phyloP scores from a whole-genome alignment of 768 basidiomycete species.

The Mycena rebaudengoi region DNA sequence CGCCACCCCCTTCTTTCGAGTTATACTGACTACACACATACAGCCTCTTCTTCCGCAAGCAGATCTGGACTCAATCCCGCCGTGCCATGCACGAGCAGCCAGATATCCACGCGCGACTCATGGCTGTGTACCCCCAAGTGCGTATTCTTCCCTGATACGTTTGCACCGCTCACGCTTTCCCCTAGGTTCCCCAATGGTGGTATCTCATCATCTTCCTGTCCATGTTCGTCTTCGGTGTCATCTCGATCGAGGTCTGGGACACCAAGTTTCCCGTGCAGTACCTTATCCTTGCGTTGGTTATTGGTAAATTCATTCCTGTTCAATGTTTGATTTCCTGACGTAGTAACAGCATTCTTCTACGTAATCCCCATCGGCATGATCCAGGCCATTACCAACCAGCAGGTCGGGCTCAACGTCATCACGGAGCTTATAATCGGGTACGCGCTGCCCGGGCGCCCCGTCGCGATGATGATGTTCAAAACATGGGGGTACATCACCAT shows the following conservation, averaged over 20 bases:
- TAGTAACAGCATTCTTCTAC: conserved; percentile 48
- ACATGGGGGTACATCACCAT: conserved; percentile 60
- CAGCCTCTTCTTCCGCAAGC: conserved; percentile 53
- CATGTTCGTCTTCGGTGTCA: conserved; percentile 48
- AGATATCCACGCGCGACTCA: conserved; percentile 55
- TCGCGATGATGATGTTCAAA: conserved; percentile 81
- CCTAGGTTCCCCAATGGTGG: conserved; percentile 60
- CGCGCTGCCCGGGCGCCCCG: conserved; percentile 52
- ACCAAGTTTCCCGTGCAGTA: conserved; percentile 60
- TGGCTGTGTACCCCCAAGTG: conserved; percentile 51
- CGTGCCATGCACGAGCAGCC: conserved; percentile 46
- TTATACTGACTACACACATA: too few species aligned
- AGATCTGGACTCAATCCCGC: conserved; percentile 47
- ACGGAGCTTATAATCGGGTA: conserved; percentile 68
- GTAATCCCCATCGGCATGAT: conserved; percentile 60
- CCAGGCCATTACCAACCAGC: conserved; percentile 70
- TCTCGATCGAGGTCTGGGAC: conserved; percentile 60
- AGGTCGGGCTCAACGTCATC: conserved; percentile 60
- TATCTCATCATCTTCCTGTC: conserved; percentile 47
- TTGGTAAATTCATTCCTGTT: conserved; percentile 34
- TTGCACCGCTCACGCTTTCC: too few species aligned
- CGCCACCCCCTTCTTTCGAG: too few species aligned
- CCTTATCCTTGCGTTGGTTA: conserved; percentile 44
- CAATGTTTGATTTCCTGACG: too few species aligned
- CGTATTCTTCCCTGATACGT: too few species aligned